Base-by-base conservation (phyloP, 2,329 filamentous ascomycete genomes). In the Pyrenophora teres region DNA sequence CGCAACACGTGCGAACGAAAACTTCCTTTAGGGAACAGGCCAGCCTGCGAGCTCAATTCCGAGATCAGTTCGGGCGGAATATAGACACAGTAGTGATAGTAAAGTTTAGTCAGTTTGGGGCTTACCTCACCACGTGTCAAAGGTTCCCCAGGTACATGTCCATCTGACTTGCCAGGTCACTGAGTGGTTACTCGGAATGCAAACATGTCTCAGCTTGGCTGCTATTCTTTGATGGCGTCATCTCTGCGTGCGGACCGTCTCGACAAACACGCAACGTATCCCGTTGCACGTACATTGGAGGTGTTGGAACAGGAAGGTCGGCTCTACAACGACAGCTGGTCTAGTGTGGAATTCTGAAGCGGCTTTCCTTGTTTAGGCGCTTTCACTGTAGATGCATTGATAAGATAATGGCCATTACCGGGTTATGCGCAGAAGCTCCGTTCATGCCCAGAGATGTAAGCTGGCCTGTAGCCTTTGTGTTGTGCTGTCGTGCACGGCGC, bases 91-190 rank as follows among this genome's bases (percentile, higher is more conserved):
- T 21, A 31, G 38, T 6, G 40, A 30, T 13, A 30, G 9, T 30
- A 30, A 9, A 48, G 51, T 57, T 56, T 55, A 60, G 52, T 49
- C 45, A 54, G 50, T 51, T 48, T 52, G 41, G 40, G 49, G 60
- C 63, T 64, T 66, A 66, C 64, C 62, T 65, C 52, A 64, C 65
- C 69, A 73, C 68, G 64, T 72, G 69, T 70, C 63, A 61, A 30
- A 60, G 54, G 52, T 47, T 50, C 59, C 52, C 45, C 56, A 60
- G 62, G 52, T 49, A 50, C 50, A 40, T 36, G 52, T 59, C 47
- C 64, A 50, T 61, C 67, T 69, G 67, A 70, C 68, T 62, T 66
- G 54, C 46, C 39, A 51, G 52, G 51, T 60, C 57, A 63, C 56
- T 50, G 42, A 59, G 37, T 58, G 51, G 52, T 60, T 56, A 62